Evolutionary conservation across 2,329 filamentous ascomycete species (phyloP).

Genomic region (Sarocladiaceae sp.): DNA sequence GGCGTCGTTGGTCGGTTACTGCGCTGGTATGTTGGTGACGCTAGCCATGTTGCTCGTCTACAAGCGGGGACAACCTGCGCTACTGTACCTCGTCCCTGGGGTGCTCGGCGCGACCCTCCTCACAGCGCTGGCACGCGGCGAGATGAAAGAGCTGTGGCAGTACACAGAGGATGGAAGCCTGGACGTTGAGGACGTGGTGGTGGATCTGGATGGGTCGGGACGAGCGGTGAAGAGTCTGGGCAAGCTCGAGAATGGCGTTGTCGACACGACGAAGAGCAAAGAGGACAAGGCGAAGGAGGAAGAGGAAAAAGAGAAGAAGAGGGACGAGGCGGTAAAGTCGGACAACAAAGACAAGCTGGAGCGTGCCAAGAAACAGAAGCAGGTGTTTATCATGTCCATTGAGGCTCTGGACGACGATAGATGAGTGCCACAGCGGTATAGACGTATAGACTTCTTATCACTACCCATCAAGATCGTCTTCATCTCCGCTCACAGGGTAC

Average conservation of each 20-base stretch:
- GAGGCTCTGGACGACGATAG: slow-evolving; percentile 1
- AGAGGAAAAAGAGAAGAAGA: slow-evolving; percentile 11
- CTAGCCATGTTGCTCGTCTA: slow-evolving; percentile 71
- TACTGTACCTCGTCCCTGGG: slow-evolving; percentile 86
- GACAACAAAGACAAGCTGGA: slow-evolving; percentile 12
- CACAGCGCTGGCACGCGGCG: slow-evolving; percentile 64
- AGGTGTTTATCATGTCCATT: slow-evolving; percentile 27
- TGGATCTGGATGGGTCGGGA: slow-evolving; percentile 46
- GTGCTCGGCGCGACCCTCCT: slow-evolving; percentile 71
- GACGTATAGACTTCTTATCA: not conserved
- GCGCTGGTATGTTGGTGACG: slow-evolving; percentile 70
- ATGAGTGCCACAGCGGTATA: not conserved
- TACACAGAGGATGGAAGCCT: slow-evolving; percentile 69
- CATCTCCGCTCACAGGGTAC: no score
- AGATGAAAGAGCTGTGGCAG: slow-evolving; percentile 68
- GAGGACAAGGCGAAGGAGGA: slow-evolving; percentile 20
- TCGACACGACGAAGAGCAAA: slow-evolving; percentile 26
- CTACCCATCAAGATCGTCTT: not conserved
- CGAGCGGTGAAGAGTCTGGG: slow-evolving; percentile 35
- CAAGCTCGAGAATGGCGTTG: slow-evolving; percentile 30
- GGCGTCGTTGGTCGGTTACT: slow-evolving; percentile 69
- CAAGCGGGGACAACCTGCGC: slow-evolving; percentile 78
- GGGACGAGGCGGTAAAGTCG: slow-evolving; percentile 5
- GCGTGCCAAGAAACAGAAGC: slow-evolving; percentile 18
- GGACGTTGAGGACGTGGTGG: slow-evolving; percentile 48